phyloP scores from a whole-genome alignment of 169 alveolate species.

The Eimeria zaria region DNA sequence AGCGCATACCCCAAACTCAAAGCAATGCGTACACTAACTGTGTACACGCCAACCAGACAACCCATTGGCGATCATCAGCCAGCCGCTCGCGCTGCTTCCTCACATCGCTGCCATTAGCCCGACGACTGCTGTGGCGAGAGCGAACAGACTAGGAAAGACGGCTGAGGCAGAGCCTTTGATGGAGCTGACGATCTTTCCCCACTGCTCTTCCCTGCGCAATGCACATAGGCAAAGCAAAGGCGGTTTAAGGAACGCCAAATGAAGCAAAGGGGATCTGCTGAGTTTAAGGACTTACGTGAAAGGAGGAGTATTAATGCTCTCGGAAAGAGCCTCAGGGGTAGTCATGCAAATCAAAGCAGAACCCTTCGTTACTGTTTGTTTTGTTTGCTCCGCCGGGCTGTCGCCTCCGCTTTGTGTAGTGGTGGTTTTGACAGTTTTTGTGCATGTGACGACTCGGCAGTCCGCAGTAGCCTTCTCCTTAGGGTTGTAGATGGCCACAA shows the following conservation, averaged over 20 bases:
- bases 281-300: neutral
- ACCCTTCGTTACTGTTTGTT: neutral
- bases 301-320: neutral
- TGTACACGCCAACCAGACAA: too few species aligned
- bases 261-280: neutral
- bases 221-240: neutral
- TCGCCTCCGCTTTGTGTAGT: too few species aligned
- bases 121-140: constrained; percentile 7
- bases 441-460: constrained; percentile 45
- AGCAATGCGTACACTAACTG: too few species aligned
- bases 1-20: too few species aligned
- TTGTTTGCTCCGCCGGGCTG: neutral
- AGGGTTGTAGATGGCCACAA: constrained; percentile 52
- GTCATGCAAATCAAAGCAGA: constrained; percentile 20
- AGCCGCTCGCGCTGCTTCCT: too few species aligned
- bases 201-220: neutral
- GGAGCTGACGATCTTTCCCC: neutral
- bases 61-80: too few species aligned
- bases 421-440: neutral
- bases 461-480: neutral
- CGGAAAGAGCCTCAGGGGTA: neutral
- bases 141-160: neutral
- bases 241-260: too few species aligned
- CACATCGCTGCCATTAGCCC: neutral
- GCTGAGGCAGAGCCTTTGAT: neutral